Conservation (phyloP, 257 asterid genomes). For the Eustoma russellianum region DNA sequence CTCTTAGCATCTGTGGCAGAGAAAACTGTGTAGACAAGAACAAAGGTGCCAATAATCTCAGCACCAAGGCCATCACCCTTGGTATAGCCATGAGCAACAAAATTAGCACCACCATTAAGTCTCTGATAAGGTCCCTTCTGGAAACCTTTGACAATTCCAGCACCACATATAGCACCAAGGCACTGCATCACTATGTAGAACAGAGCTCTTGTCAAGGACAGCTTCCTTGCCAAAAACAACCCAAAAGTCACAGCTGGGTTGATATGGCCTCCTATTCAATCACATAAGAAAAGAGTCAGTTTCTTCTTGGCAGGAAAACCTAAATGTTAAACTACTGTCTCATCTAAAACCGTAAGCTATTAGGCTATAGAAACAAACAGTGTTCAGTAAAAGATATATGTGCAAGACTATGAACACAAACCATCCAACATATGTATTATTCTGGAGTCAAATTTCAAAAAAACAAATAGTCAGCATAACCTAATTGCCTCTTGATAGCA, state of each 20-base stretch:
- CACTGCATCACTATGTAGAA: conserved; percentile 37
- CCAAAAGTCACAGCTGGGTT: conserved; percentile 37
- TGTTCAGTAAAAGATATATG: neutral
- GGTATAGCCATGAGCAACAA: conserved; percentile 22
- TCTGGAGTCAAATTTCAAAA: no score
- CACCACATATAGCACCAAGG: conserved; percentile 36
- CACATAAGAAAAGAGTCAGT: neutral
- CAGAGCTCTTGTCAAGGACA: conserved; percentile 26
- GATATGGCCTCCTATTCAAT: conserved; percentile 25
- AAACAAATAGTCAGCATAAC: no score
- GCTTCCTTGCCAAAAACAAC: conserved; percentile 29
- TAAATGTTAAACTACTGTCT: neutral
- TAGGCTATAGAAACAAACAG: no score
- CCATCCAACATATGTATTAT: no score
- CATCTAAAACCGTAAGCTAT: neutral
- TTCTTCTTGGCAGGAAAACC: neutral
- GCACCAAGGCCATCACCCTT: conserved; percentile 34
- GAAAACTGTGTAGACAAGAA: conserved; percentile 35
- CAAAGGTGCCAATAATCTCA: conserved; percentile 29
- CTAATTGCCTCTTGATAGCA: no score
- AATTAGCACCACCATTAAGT: conserved; percentile 30
- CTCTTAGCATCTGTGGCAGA: conserved; percentile 37
- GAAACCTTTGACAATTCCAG: conserved; percentile 28
- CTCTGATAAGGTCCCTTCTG: conserved; percentile 13
- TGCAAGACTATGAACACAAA: no score